A percentile compares a stretch with the other conserved stretches of the same genome.
These are phyloP conservation scores for Chaetomium sp. DNA, from an alignment of 2,329 filamentous ascomycete genomes.

Conservation along the genomic window DNA sequence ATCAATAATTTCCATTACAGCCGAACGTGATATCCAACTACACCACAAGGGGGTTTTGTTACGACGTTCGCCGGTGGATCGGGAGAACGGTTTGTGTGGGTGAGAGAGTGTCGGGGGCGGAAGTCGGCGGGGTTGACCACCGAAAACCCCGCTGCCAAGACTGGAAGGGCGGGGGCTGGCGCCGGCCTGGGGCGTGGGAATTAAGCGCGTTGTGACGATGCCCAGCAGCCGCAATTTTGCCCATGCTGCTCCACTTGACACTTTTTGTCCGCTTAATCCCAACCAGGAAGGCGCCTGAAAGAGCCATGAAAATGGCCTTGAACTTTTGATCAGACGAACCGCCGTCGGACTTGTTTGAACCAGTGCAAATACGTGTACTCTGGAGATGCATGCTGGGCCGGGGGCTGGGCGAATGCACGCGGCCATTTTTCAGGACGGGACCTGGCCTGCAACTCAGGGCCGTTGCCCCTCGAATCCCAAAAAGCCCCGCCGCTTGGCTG, in stretches of 20 bases:
- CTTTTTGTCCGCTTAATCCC: slow-evolving; percentile 4
- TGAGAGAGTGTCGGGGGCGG: not conserved
- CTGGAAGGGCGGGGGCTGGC: not conserved
- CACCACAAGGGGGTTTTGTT: slow-evolving; percentile 19
- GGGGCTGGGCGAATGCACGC: too few species aligned
- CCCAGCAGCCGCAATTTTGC: not conserved
- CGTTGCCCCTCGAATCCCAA: too few species aligned
- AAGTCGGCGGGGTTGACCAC: not conserved
- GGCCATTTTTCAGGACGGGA: too few species aligned
- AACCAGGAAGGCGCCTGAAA: slow-evolving; percentile 9
- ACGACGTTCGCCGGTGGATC: not conserved
- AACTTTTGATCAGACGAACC: not conserved
- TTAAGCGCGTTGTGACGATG: not conserved
- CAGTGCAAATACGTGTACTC: too few species aligned
- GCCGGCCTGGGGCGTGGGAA: not conserved
- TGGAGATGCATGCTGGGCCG: too few species aligned
- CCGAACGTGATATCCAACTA: slow-evolving; percentile 23
- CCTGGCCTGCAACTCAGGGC: too few species aligned
- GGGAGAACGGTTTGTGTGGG: not conserved
- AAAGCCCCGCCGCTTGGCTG: too few species aligned
- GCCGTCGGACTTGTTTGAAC: not conserved
- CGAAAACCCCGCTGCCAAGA: not conserved
- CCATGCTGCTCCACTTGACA: not conserved
- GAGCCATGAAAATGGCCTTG: not conserved
- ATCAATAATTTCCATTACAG: slow-evolving; percentile 20